Base-by-base conservation (phyloP, 208 protist species). In the Zelonia costaricensis region DNA sequence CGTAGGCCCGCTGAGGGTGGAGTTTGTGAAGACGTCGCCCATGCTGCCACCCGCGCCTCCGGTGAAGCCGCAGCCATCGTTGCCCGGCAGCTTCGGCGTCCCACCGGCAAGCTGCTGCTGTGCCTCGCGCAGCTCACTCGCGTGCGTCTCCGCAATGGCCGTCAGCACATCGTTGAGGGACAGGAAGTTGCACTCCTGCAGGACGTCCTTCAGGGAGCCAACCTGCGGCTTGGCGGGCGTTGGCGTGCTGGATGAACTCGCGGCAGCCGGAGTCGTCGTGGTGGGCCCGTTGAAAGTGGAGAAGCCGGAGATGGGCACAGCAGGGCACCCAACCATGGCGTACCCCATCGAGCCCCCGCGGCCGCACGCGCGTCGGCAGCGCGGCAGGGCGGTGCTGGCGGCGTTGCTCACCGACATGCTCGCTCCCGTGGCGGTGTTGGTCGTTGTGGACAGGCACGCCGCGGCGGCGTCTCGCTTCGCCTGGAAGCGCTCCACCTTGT, bases 141-240 rank as follows among this genome's bases (percentile, higher is more conserved):
- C 60, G 16, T 62, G 54, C 9, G 66, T 72, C 22, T 74, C 61
- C 1, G 57, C 56, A 27, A 82, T 72, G 12, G 76, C 69, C 23
- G 28, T 73, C 16, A 82, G 49, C 18, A 82, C 76, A 44, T 82
- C 76, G 35, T 68, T 62, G 45, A 82, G 49, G 27, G 59, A 72
- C 4, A 82, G 59, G 43, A 82, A 82, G 7, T 74, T 44, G 54
- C 76, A 82, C 27, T 78, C 62, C 46, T 71, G 59, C 20, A 82
- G 54, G 0, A 77, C 69, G 6, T 78, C 76, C 28, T 82, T 68
- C 44, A 80, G 53, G 23, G 58, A 63, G 31, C 36, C 62, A 8
- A 76, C 69, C 20, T 59, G 66, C 38, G 33, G 49, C 52, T 42
- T 65, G 38, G 33, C 43, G n/a, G 56, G 8, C 12, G 43, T 15